Percentiles rank a stretch among this genome's conserved stretches.
These are phyloP conservation scores for Fomitopsis betulina DNA, from an alignment of 1,284 basidiomycete genomes.

Conservation along the genomic window DNA sequence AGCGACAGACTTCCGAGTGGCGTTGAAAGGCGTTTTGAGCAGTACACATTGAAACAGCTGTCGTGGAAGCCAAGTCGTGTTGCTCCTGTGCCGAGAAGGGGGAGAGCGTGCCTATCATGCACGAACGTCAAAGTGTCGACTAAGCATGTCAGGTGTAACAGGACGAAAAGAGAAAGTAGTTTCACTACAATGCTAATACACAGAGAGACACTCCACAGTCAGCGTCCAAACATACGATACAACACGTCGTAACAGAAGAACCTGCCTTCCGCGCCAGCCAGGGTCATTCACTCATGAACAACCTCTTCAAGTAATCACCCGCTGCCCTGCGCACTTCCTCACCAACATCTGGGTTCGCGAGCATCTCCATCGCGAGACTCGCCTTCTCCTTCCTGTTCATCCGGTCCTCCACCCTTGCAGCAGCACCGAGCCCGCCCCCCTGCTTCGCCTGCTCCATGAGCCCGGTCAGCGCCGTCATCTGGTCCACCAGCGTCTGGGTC, in stretches of 20 bases:
- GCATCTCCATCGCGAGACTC: slow-evolving; percentile 56
- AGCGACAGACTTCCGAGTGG: too few species aligned
- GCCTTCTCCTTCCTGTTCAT: slow-evolving; percentile 52
- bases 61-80: too few species aligned
- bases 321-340: slow-evolving; percentile 58
- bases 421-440: slow-evolving; percentile 34
- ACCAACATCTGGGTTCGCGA: slow-evolving; percentile 51
- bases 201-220: not conserved
- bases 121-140: too few species aligned
- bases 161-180: not conserved
- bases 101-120: too few species aligned
- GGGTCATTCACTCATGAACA: slow-evolving; percentile 29
- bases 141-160: not conserved
- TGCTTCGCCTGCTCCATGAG: slow-evolving; percentile 46
- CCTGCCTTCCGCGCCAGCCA: not conserved
- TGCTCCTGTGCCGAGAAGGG: too few species aligned
- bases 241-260: not conserved
- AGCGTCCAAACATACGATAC: not conserved
- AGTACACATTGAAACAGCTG: too few species aligned
- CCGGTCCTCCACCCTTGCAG: slow-evolving; percentile 48
- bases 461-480: slow-evolving; percentile 55
- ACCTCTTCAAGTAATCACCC: slow-evolving; percentile 61
- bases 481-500: slow-evolving; percentile 51
- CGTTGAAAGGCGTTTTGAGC: too few species aligned
- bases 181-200: not conserved